Conservation (phyloP, 257 asterid genomes). For the Scutellaria barbata region DNA sequence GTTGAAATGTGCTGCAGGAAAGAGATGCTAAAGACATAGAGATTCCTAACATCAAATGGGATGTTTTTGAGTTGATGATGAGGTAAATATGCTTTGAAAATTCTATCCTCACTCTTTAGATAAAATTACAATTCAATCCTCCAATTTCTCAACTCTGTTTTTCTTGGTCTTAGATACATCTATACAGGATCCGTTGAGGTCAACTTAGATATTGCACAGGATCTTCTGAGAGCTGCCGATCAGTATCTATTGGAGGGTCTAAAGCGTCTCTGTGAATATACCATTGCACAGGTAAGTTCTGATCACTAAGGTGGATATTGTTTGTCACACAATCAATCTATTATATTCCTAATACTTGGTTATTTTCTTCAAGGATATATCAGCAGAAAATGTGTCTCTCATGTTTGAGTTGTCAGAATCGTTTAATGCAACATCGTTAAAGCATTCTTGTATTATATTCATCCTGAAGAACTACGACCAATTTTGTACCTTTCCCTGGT, state of each 20-base stretch:
- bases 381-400: slow-evolving; percentile 75
- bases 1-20: slow-evolving; percentile 60
- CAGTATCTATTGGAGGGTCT: slow-evolving; percentile 98
- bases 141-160: background rate
- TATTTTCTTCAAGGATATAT: slow-evolving; percentile 61
- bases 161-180: slow-evolving; percentile 59
- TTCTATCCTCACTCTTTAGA: background rate
- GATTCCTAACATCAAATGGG: slow-evolving; percentile 97
- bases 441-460: slow-evolving; percentile 79
- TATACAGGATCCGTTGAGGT: slow-evolving; percentile 94
- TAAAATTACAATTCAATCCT: slow-evolving; percentile 1
- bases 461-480: slow-evolving; percentile 78
- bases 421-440: slow-evolving; percentile 75
- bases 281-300: slow-evolving; percentile 81
- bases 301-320: background rate
- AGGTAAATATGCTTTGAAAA: slow-evolving; percentile 50
- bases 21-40: slow-evolving; percentile 96
- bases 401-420: slow-evolving; percentile 97
- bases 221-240: slow-evolving; percentile 94
- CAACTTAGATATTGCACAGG: slow-evolving; percentile 82
- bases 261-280: slow-evolving; percentile 89
- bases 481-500: slow-evolving; percentile 67
- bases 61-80: slow-evolving; percentile 97
- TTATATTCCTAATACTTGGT: no score
- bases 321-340: no score